Percentiles rank a stretch among this genome's conserved stretches.
Evolutionary conservation across 345 rosid species (phyloP).

Genomic region (Sapria himalayana): DNA sequence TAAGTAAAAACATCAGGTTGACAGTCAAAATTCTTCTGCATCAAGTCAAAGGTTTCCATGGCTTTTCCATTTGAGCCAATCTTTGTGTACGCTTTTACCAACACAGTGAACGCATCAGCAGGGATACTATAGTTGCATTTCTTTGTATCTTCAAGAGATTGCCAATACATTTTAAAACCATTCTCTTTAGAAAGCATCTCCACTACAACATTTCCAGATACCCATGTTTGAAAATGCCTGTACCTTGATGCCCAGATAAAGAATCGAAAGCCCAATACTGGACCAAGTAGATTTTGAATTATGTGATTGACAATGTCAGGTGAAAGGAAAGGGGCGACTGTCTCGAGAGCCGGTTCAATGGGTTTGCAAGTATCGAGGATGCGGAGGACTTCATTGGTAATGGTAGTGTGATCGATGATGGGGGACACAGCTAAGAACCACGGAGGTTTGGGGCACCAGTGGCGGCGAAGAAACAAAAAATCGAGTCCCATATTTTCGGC

Average conservation of each 20-base stretch:
- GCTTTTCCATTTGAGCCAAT: slow-evolving; percentile 42
- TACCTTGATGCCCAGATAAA: slow-evolving; percentile 53
- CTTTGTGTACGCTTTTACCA: slow-evolving; percentile 39
- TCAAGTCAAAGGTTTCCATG: slow-evolving; percentile 49
- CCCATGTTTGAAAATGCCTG: slow-evolving; percentile 22
- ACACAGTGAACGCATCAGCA: slow-evolving; percentile 29
- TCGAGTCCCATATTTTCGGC: slow-evolving; percentile 7
- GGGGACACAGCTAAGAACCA: slow-evolving; percentile 8
- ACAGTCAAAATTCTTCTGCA: slow-evolving; percentile 47
- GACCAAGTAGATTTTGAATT: slow-evolving; percentile 21
- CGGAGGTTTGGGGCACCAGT: slow-evolving; percentile 4
- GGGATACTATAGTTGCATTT: slow-evolving; percentile 13
- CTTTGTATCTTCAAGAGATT: slow-evolving; percentile 33
- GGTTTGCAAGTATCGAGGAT: slow-evolving; percentile 25
- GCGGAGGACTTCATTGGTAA: slow-evolving; percentile 26
- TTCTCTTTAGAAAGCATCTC: slow-evolving; percentile 25
- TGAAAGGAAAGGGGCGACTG: slow-evolving; percentile 33
- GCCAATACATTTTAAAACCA: slow-evolving; percentile 38
- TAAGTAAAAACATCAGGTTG: slow-evolving; percentile 44
- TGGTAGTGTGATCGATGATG: slow-evolving; percentile 8
- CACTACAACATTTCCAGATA: slow-evolving; percentile 14
- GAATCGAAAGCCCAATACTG: slow-evolving; percentile 42
- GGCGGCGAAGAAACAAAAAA: slow-evolving; percentile 5
- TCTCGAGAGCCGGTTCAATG: slow-evolving; percentile 46
- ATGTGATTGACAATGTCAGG: slow-evolving; percentile 21